Conservation (phyloP, 2,329 filamentous ascomycete genomes). For the Arthrobotrys pseudoclavata region DNA sequence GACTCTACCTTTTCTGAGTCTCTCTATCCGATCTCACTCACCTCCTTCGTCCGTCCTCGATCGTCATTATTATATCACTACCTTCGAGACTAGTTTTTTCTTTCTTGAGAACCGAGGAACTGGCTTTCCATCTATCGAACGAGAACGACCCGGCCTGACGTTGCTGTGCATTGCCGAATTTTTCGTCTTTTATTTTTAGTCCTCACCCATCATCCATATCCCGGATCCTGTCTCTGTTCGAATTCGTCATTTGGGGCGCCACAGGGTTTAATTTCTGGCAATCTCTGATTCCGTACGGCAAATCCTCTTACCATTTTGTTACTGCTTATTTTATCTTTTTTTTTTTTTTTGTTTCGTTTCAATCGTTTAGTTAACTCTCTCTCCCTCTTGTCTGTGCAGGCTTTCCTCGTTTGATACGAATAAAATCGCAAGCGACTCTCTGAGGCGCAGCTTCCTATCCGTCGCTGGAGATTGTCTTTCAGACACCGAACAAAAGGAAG, state of each 20-base stretch:
- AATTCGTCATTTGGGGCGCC: constrained; percentile 32
- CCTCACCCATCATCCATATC: neutral
- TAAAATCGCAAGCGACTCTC: constrained; percentile 42
- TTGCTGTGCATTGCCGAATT: constrained; percentile 60
- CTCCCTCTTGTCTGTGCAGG: constrained; percentile 4
- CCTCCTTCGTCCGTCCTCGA: constrained; percentile 1
- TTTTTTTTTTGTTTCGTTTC: constrained; percentile 1
- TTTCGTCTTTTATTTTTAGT: constrained; percentile 34
- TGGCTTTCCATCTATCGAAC: constrained; percentile 30
- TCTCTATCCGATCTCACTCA: neutral
- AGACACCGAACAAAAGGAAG: neutral
- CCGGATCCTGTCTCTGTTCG: constrained; percentile 31
- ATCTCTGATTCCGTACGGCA: constrained; percentile 26
- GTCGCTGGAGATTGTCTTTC: neutral
- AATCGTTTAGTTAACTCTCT: constrained; percentile 17
- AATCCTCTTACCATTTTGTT: constrained; percentile 1
- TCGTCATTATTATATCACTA: neutral
- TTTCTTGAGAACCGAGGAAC: constrained; percentile 28
- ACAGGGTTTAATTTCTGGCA: constrained; percentile 31
- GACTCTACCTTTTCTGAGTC: neutral
- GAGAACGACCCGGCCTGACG: constrained; percentile 49
- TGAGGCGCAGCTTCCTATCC: constrained; percentile 12
- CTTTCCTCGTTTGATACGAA: constrained; percentile 54
- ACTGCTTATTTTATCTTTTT: neutral
- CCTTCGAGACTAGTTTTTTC: neutral